Base-by-base conservation (phyloP, 2,329 filamentous ascomycete species). In the Colletotrichum sp. region DNA sequence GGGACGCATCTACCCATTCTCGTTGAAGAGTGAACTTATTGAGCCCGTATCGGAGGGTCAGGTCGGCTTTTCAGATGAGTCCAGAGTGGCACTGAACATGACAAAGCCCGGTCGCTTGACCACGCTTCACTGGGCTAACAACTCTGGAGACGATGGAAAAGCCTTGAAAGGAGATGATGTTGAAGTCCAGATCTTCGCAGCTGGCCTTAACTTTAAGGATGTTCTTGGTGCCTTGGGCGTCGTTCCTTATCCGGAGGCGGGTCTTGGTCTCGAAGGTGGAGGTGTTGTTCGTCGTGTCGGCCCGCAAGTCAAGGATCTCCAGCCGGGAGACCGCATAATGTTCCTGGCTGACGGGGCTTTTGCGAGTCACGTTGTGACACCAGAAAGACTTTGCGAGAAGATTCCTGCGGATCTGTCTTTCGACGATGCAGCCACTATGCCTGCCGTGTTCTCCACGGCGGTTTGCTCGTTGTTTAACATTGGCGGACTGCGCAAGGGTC, bases 371-470 rank as follows among this genome's bases (percentile, higher is more conserved):
- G 5, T 21, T 16, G 30, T 36, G 18, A 9, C 34, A 2, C 56
- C 24, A 3, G 9, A n/a, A 24, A 12, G 30, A 68, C 66, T 77
- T 67, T 38, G 65, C 3, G 78, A 75, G 68, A 76, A 77, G 1
- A 83, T 87, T 10, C 83, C 83, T 3, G 76, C 76, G 2, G 36
- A 56, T 26, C 70, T 85, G 55, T 70, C 66, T 1, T 81, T 82
- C n/a, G 78, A 80, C 15, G 78, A 79, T 4, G 82, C 80, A 6
- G 81, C 81, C 28, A 76, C 80, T 1, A 77, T 85, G 28, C 82
- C 83, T 2, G 67, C 81, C 6, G 78, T 80, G 1, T 82, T 80
- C 66, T 69, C 73, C 28, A 85, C 85, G 9, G 83, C 81, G 3
- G 76, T 78, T 26, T 74, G 80, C 68, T 62, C 74, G 6, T n/a